Evolutionary conservation across 2,329 filamentous ascomycete genomes (phyloP), one percentile per base, ranked within the genome.

Genomic region (Decorospora gaudefroyi): DNA sequence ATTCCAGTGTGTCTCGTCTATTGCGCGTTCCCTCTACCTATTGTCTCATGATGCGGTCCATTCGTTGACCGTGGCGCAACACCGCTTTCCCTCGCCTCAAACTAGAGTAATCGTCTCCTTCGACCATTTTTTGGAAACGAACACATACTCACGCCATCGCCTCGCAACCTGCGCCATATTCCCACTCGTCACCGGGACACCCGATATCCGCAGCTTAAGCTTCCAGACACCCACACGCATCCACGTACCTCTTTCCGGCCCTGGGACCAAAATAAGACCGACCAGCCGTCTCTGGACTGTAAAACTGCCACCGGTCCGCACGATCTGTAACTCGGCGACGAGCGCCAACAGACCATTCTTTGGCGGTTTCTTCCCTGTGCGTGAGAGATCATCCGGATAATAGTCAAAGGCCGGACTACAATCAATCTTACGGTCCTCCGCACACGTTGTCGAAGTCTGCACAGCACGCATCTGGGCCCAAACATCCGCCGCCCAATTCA

Each of bases 201-300:
- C 30, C 2, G 1, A 6, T 1, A 42, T 23, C 13, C 22, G 28
- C 2, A 51, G 10, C 1, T 13, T 28, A 7, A 52, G 18, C 19
- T 43, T 46, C 45, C 49, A 52, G 6, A 30, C 45, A 4, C 46
- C 49, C 1, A 46, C 23, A 3, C 49, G 22, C 17, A 4, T 34
- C 49, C 49, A 52, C 4, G 34, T 31, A 3, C 29, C 44, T 3
- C 8, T 9, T 10, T 21, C 6, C 7, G 8, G 7, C 3, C 6
- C 38, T 1, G 33, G 49, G 3, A 34, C 17, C 8, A 49, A 10
- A n/a, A 49, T 21, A 5, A 52, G 1, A 2, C 49, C 49, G 3
- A 13, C 31, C 11, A 52, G 4, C 1, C 30, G 17, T 6, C 49
- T 28, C 38, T 49, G 37, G 5, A 52, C 18, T 3, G 6, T 31